phyloP scores from a whole-genome alignment of 2,329 filamentous ascomycete species.

The Pseudogymnoascus destructans region DNA sequence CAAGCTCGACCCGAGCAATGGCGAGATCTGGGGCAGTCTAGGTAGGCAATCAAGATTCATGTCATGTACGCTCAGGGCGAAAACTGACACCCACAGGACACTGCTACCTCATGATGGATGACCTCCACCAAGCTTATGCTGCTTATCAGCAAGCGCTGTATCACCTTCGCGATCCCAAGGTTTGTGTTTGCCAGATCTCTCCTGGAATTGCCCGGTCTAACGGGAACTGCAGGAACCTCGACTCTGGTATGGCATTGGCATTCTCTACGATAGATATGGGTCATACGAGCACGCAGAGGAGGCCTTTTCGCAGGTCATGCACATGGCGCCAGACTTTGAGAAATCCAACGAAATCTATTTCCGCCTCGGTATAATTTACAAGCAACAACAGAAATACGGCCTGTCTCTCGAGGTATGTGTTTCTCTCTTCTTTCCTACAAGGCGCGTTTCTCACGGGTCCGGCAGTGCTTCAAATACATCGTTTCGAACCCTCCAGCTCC shows the following conservation, averaged over 20 bases:
- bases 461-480: conserved; percentile 94
- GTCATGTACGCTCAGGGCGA: conserved; percentile 8
- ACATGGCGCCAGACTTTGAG: conserved; percentile 93
- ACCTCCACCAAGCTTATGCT: conserved; percentile 89
- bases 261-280: conserved; percentile 91
- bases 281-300: conserved; percentile 95
- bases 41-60: conserved; percentile 39
- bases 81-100: conserved; percentile 49
- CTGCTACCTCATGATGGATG: conserved; percentile 98
- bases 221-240: conserved; percentile 61
- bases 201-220: conserved; percentile 14
- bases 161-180: conserved; percentile 85
- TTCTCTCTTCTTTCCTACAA: neutral
- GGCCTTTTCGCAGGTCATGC: conserved; percentile 97
- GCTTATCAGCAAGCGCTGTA: conserved; percentile 94
- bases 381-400: conserved; percentile 87
- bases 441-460: conserved; percentile 20
- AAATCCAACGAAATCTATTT: conserved; percentile 99
- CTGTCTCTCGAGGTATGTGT: conserved; percentile 74
- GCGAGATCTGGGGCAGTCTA: conserved; percentile 91
- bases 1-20: conserved; percentile 78
- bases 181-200: conserved; percentile 27
- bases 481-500: conserved; percentile 84
- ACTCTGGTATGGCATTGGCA: conserved; percentile 97
- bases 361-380: conserved; percentile 97